Evolutionary conservation across 306 rosid genomes (phyloP), one percentile per base, ranked within the genome.

Genomic region (Trifolium repens): DNA sequence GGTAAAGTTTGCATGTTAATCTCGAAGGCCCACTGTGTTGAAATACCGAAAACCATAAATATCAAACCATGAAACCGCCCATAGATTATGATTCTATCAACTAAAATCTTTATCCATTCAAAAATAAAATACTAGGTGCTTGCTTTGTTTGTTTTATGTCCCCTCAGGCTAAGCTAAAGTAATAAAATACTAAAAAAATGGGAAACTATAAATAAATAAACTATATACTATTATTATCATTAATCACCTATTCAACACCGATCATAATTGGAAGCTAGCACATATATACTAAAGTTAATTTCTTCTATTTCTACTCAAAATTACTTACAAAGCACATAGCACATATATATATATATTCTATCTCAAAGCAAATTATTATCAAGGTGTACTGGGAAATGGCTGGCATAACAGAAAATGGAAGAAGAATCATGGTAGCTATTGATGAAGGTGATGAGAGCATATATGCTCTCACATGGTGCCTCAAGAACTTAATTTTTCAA

Each of bases 401-500:
- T 46, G 87, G 81, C 49, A 74, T 35, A 49, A 39, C 79, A 49
- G 84, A 47, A 14, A 82, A 67, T 1, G 87, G 85, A 72, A 84
- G 98, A 46, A 79, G 82, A 84, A 90, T 94, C 73, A 72, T 94
- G 49, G 93, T 90, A 86, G 96, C 97, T 9, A 91, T 94, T 3
- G 99, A 92, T 19, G 96, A 89, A 42, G 91, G 96, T 0, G 97
- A 92, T n/a, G 97, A 94, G 85, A 92, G 99, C 85, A 57, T 81
- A 81, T 67, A 89, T 65, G 96, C 96, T 1, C 91, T 91, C 22
- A 87, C 97, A 2, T 94, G 96, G 98, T 86, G 93, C 60, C 82
- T 92, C 8, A 84, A 85, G 66, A 92, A 94, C 73, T 72, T 94
- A 1, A 26, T 77, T 10, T 70, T 84, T 2, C 49, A 67, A 37